Base-by-base conservation (phyloP, 495 filamentous ascomycete genomes). In the Talaromyces stipitatus region DNA sequence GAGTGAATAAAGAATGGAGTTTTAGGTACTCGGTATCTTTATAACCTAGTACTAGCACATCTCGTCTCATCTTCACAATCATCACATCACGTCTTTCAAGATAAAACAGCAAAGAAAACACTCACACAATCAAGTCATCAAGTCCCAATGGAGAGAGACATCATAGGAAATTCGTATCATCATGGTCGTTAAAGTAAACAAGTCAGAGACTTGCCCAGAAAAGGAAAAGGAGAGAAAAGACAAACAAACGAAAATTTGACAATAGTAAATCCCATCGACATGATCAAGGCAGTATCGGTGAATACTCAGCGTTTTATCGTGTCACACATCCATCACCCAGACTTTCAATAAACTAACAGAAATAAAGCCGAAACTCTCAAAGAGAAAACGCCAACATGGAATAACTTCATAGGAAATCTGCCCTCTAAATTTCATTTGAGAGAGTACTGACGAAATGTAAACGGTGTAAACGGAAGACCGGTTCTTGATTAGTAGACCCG, bases 91-190 rank as follows among this genome's bases (percentile, higher is more conserved):
- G 45, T 48, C 45, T 48, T 48, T 48, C 24, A 9, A 8, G n/a
- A 46, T 18, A 30, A 16, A 18, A 36, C 16, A 54, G 23, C 43
- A 23, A 48, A 48, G 16, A 51, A 24, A 24, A 29, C 18, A 20
- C 23, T 28, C 22, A 55, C 51, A 61, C 56, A 45, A 61, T 59
- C 57, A 60, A 61, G 24, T 48, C 45, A 48, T 48, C 45, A 48
- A 20, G 45, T 26, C 20, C 24, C 45, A 4, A 14, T 23, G 18
- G 50, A 41, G 20, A 27, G 20, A 24, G 48, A 54, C 58, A 50
- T 58, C 54, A 67, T 62, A 75, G 61, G 62, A 75, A 66, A 75
- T 77, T 77, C 74, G 74, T 77, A 59, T 66, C 69, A 71, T 77
- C 72, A 70, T 76, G 65, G 74, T 75, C 74, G 64, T 75, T 66